These are phyloP conservation scores for Wakefieldia striispora DNA, from an alignment of 768 basidiomycete genomes.

Conservation along the genomic window DNA sequence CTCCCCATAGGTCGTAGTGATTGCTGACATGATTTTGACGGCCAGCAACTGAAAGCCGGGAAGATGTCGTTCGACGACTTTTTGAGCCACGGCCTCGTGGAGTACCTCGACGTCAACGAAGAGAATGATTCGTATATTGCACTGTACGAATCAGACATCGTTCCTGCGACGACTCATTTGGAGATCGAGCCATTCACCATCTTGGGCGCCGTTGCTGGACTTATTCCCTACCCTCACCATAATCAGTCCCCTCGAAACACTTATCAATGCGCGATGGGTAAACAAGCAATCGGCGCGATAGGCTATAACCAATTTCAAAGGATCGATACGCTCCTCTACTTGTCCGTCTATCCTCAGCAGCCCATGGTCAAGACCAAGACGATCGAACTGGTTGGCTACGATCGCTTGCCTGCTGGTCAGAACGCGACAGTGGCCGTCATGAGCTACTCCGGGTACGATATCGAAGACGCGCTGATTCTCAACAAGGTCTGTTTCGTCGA, in stretches of 20 bases:
- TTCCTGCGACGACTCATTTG: slow-evolving; percentile 82
- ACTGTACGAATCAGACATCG: slow-evolving; percentile 87
- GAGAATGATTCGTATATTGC: slow-evolving; percentile 98
- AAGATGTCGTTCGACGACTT: slow-evolving; percentile 90
- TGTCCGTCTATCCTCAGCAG: slow-evolving; percentile 97
- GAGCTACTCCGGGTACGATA: slow-evolving; percentile 99
- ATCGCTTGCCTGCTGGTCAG: slow-evolving; percentile 94
- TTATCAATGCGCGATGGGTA: slow-evolving; percentile 99
- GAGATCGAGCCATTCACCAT: slow-evolving; percentile 99
- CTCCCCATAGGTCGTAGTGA: not conserved
- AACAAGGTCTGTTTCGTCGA: slow-evolving; percentile 61
- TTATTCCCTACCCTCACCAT: slow-evolving; percentile 99
- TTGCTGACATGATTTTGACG: slow-evolving; percentile 8
- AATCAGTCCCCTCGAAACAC: slow-evolving; percentile 99
- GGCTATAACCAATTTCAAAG: slow-evolving; percentile 97
- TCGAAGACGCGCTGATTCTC: slow-evolving; percentile 96
- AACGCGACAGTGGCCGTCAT: slow-evolving; percentile 99
- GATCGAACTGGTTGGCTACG: slow-evolving; percentile 95
- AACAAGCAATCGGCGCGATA: slow-evolving; percentile 99
- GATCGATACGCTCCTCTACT: slow-evolving; percentile 97
- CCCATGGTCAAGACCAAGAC: slow-evolving; percentile 99
- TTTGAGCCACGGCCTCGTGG: slow-evolving; percentile 85
- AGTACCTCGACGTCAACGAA: slow-evolving; percentile 98
- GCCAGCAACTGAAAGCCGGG: slow-evolving; percentile 76
- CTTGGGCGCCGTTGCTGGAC: slow-evolving; percentile 94